Base-by-base conservation (phyloP, 139 green algal genomes). In the Picochlorum sp. region DNA sequence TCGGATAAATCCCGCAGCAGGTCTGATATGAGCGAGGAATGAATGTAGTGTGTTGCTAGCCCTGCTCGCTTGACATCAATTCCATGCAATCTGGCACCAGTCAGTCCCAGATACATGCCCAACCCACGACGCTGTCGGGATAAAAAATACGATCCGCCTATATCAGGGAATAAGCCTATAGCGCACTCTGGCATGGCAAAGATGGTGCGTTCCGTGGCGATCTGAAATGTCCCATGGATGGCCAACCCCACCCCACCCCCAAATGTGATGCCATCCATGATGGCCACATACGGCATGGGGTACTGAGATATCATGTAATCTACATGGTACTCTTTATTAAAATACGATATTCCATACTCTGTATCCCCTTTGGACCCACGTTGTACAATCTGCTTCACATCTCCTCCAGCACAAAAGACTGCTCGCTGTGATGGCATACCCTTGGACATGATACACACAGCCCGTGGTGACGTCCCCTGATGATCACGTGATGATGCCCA, bases 161-260 rank as follows among this genome's bases (percentile, higher is more conserved):
- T 81, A 63, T 98, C 93, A 2, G 91, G 88, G 66, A 94, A 94
- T n/a, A 98, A 79, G 0, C 93, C 93, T 31, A 98, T 97, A 57
- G 72, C 88, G 21, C 71, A 85, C 78, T 98, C 93, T n/a, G 93
- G 93, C 93, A 98, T 98, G 5, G 93, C 90, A 71, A 96, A 96
- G 11, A 98, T 26, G 3, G 83, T 92, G 58, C 85, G 76, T 60
- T 96, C 89, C 1, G 93, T 98, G 8, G 86, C 91, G 2, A 98
- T 76, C 3, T 87, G 62, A 75, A 95, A 95, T 15, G 49, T 57
- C 38, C 88, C 90, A 63, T 97, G 84, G 60, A 95, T 81, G 5
- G 81, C 90, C 16, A 96, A 60, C 23, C 93, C 92, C 2, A 77
- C 85, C 2, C 92, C 92, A 15, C 93, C 92, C 1, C 93, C 93